phyloP scores from a whole-genome alignment of 2,329 filamentous ascomycete species.

The Elsinoe arachidis region DNA sequence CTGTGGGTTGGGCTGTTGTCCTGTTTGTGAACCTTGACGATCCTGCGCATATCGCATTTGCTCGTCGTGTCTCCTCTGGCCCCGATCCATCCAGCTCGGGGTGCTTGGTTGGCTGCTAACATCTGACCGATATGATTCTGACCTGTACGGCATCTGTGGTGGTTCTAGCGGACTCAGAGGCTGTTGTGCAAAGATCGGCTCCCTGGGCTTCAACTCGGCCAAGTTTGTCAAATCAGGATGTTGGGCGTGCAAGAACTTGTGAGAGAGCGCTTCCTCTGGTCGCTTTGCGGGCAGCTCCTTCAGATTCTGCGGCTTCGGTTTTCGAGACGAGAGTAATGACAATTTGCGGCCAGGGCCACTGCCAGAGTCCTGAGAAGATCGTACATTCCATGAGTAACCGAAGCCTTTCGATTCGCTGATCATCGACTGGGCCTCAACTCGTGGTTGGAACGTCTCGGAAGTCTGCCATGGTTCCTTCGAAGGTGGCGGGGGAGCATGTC shows the following conservation, averaged over 20 bases:
- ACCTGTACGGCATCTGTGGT: neutral
- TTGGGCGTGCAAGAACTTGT: neutral
- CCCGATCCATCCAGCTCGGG: neutral
- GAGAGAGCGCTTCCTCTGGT: neutral
- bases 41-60: neutral
- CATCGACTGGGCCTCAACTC: neutral
- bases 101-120: neutral
- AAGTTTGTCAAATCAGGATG: neutral
- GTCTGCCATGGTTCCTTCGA: neutral
- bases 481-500: neutral
- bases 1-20: neutral
- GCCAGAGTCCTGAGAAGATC: slow-evolving; percentile 1
- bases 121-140: neutral
- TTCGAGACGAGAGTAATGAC: slow-evolving; percentile 6
- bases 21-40: neutral
- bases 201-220: neutral
- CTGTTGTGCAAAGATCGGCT: slow-evolving; percentile 2
- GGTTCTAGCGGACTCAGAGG: neutral
- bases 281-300: slow-evolving; percentile 6
- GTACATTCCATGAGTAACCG: slow-evolving; percentile 9
- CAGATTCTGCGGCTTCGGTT: neutral
- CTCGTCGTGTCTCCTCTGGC: slow-evolving; percentile 6
- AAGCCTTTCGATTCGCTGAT: slow-evolving; percentile 1
- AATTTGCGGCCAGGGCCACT: slow-evolving; percentile 9
- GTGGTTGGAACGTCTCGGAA: neutral